These are phyloP conservation scores for Xylaria sp. DNA, from an alignment of 495 filamentous ascomycete species.

Conservation along the genomic window DNA sequence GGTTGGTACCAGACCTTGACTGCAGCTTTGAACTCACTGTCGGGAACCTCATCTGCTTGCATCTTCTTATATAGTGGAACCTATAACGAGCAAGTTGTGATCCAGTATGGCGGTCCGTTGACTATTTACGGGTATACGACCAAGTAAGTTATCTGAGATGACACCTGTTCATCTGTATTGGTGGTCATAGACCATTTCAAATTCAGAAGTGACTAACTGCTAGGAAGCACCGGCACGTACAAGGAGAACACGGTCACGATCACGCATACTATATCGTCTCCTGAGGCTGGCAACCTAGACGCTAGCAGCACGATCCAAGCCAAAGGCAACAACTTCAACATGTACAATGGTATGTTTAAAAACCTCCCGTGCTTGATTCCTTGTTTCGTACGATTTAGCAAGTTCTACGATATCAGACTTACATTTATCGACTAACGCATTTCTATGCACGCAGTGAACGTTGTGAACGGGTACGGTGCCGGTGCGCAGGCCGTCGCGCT, in stretches of 20 bases:
- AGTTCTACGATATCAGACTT: too few relatives aligned
- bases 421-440: too few relatives aligned
- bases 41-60: not conserved
- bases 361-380: too few relatives aligned
- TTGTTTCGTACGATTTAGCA: too few relatives aligned
- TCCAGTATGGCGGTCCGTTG: not conserved
- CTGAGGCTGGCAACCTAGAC: not conserved
- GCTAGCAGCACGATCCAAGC: not conserved
- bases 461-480: not conserved
- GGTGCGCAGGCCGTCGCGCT: not conserved
- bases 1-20: conserved; percentile 9
- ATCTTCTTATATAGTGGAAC: conserved; percentile 1
- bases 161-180: not conserved
- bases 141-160: not conserved
- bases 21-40: not conserved
- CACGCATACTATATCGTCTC: not conserved
- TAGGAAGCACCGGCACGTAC: not conserved
- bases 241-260: conserved; percentile 8
- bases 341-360: not conserved
- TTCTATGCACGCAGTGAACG: not conserved
- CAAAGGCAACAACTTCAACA: not conserved
- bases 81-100: conserved; percentile 3
- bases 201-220: not conserved
- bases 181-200: not conserved
- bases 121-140: not conserved